Conservation (phyloP, 257 asterid genomes). For the Solanum habrochaites region DNA sequence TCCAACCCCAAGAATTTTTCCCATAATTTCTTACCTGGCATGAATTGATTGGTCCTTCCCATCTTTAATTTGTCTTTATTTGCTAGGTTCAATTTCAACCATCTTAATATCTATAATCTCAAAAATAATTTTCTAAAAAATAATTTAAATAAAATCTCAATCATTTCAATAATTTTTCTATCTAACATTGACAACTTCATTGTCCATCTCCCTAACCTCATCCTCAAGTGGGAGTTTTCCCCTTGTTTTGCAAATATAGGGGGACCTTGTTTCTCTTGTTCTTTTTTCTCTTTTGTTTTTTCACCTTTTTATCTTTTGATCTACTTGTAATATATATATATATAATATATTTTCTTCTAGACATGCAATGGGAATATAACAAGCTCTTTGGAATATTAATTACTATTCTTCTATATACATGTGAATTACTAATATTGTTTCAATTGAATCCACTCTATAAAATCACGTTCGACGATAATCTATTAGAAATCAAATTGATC, state of each 20-base stretch:
- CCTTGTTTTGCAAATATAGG: background rate
- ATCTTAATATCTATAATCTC: slow-evolving; percentile 3
- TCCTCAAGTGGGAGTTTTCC: background rate
- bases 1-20: slow-evolving; percentile 26
- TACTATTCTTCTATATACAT: background rate
- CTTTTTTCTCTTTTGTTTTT: background rate
- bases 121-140: background rate
- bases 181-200: background rate
- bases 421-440: background rate
- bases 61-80: slow-evolving; percentile 32
- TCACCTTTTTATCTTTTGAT: background rate
- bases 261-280: background rate
- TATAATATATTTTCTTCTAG: background rate
- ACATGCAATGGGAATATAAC: background rate
- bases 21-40: slow-evolving; percentile 49
- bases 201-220: background rate
- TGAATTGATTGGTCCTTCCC: slow-evolving; percentile 46
- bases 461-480: background rate
- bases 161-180: background rate
- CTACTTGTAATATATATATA: background rate
- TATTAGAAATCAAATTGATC: background rate
- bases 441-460: rapidly evolving
- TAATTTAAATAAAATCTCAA: background rate
- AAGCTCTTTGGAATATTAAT: background rate
- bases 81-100: slow-evolving; percentile 19